Evolutionary conservation across 352 stramenopile species (phyloP), one percentile per base, ranked within the genome.

Genomic region (Pilasporangium apinafurcum): DNA sequence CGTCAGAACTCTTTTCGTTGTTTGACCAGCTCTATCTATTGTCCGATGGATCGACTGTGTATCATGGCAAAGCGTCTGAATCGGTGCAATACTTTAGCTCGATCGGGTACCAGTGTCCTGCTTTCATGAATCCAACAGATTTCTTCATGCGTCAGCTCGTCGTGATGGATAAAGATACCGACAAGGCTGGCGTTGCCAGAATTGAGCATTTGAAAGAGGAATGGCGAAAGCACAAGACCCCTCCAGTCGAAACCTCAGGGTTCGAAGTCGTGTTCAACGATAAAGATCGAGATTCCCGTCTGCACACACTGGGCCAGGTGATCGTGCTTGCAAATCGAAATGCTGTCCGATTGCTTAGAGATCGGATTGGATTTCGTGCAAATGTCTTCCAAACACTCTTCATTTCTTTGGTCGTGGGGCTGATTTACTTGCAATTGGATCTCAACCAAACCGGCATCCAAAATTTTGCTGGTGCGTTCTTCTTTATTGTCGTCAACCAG

Each of bases 1-100:
- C n/a, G n/a, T n/a, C n/a, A n/a, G n/a, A n/a, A n/a, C 16, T 80
- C 16, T 79, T 71, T 22, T 50, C 51, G 12, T 45, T 83, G 0
- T 82, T 88, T 40, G 76, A 88, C 33, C 37, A 62, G 31, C 48
- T 88, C 3, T 76, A 83, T 28, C 48, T 90, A 21, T 51, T 90
- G 2, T 58, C 62, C 2, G 67, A 62, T 22, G 74, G 78, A 24
- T 42, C 54, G 18, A 53, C 65, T 1, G 65, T 85, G 2, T 90
- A 79, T 56, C 62, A 86, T 26, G 74, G 78, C 7, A 71, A 68
- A 18, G 65, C 66, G 10, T 41, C 21, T 8, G 57, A 87, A 12
- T 50, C 56, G 1, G 69, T 87, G 18, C 34, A 52, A 16, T 87
- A 85, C 56, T 87, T 88, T 37, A 53, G 53, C 1, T 67, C 64